Base-by-base conservation (phyloP, 2,329 filamentous ascomycete species). In the Malbranchea zuffiana region DNA sequence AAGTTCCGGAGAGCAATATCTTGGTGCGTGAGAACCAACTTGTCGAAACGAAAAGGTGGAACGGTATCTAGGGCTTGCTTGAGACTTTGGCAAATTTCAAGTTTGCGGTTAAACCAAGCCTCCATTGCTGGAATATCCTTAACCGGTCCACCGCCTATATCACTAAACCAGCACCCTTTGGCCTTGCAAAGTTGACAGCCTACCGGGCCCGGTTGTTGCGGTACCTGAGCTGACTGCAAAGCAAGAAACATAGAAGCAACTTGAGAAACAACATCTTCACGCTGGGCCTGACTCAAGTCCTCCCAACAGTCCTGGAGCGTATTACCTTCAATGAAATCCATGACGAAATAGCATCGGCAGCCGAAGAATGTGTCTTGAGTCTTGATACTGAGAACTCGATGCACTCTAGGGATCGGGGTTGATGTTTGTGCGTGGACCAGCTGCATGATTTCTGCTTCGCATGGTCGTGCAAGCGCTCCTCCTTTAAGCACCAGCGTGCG, bases 91-190 rank as follows among this genome's bases (percentile, higher is more conserved):
- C 37, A 39, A 12, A 47, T 47, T 29, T 40, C 39, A 32, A 47
- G 45, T 42, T 40, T 37, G 15, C 31, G 35, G 32, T 47, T 47
- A 33, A 45, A 45, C 39, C 43, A 46, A 12, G 28, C 26, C 26
- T 47, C 34, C 16, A 45, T 13, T 12, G 40, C 23, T 21, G 40
- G 24, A 21, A 27, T 37, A 23, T 40, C 39, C 16, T 27, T 33
- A 16, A 47, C 44, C 16, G 45, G 45, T n/a, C 43, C 43, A 18
- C 37, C 42, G 33, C 42, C 42, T 16, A 35, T 32, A 39, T 43
- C 38, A 15, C 40, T 39, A 43, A 44, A 45, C 29, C 32, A 45
- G 29, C 18, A 38, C 3, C 37, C 42, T 21, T 28, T 31, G 16
- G 42, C 37, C 13, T 39, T 23, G 31, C 42, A 44, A 26, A 21